Evolutionary conservation across 352 stramenopile species (phyloP).

Genomic region (Pythium insidiosum): DNA sequence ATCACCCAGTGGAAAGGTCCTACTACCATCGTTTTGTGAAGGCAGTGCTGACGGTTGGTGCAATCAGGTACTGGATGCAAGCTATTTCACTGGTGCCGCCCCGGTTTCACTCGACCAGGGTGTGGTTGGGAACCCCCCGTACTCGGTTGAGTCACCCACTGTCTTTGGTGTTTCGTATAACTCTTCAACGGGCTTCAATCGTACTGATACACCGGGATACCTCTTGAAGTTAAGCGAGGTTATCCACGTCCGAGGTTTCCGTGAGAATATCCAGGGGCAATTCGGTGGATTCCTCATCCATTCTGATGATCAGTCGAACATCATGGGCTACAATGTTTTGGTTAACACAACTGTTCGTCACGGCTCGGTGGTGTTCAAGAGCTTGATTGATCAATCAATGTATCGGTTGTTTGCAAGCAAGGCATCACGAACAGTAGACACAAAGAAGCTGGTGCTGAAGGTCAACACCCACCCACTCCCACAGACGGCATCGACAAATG

Average conservation of each 20-base stretch:
- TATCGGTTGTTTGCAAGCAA: slow-evolving; percentile 13
- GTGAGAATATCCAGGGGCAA: slow-evolving; percentile 14
- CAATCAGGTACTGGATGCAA: not conserved
- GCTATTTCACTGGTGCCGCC: slow-evolving; percentile 6
- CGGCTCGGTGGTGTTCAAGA: slow-evolving; percentile 20
- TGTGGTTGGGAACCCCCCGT: slow-evolving; percentile 9
- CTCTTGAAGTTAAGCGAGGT: slow-evolving; percentile 22
- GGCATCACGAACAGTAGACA: slow-evolving; percentile 4
- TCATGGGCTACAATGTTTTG: slow-evolving; percentile 26
- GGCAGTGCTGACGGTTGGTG: slow-evolving; percentile 6
- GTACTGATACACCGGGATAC: slow-evolving; percentile 14
- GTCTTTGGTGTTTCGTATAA: slow-evolving; percentile 15
- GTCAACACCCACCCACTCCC: slow-evolving; percentile 15
- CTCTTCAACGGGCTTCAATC: slow-evolving; percentile 14
- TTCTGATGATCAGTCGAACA: not conserved
- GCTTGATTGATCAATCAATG: slow-evolving; percentile 20
- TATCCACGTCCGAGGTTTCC: slow-evolving; percentile 16
- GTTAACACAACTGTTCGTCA: slow-evolving; percentile 25
- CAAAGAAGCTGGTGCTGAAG: slow-evolving; percentile 1
- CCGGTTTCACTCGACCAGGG: not conserved
- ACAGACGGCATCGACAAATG: slow-evolving; percentile 9
- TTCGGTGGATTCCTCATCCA: slow-evolving; percentile 23
- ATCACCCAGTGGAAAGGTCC: not conserved
- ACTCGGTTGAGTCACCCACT: slow-evolving; percentile 5
- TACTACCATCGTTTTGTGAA: slow-evolving; percentile 12